These are phyloP conservation scores for Nakaseomyces bracarensis DNA, from an alignment of 1,139 yeast species.

Conservation along the genomic window DNA sequence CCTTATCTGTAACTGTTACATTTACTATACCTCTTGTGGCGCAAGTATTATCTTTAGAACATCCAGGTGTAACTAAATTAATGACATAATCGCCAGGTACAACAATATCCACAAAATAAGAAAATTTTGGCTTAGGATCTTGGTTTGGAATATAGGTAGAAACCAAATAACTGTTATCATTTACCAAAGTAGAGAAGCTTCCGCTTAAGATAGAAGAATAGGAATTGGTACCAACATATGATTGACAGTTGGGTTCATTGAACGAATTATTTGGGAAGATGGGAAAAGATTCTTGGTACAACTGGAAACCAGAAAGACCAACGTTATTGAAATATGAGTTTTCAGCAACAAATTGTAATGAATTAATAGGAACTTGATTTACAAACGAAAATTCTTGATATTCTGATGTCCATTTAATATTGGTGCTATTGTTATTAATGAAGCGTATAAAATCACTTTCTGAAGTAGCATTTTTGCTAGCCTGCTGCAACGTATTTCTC, in stretches of 20 bases:
- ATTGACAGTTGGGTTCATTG: conserved; percentile 57
- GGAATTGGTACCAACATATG: conserved; percentile 31
- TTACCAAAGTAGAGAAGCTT: conserved; percentile 27
- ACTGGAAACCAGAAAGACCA: conserved; percentile 63
- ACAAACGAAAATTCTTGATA: conserved; percentile 80
- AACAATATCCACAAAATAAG: conserved; percentile 62
- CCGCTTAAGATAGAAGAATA: conserved; percentile 21
- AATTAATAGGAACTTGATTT: conserved; percentile 54
- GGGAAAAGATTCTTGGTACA: conserved; percentile 57
- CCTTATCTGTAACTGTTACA: conserved; percentile 49
- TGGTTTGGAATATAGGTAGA: conserved; percentile 20
- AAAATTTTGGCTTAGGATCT: conserved; percentile 37
- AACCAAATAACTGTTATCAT: conserved; percentile 34
- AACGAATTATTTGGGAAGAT: conserved; percentile 67
- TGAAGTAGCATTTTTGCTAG: conserved; percentile 15
- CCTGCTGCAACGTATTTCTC: conserved; percentile 25
- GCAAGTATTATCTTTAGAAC: conserved; percentile 64
- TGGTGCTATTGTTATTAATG: conserved; percentile 25
- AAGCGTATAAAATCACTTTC: conserved; percentile 16
- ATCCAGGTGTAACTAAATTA: conserved; percentile 79
- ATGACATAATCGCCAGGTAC: conserved; percentile 70
- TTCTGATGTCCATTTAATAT: conserved; percentile 36
- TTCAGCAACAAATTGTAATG: conserved; percentile 56
- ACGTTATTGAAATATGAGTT: conserved; percentile 65
- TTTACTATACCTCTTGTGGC: conserved; percentile 64